Percentiles rank a stretch among this genome's conserved stretches.
Conservation (phyloP, 345 rosid genomes). For the Gossypium anomalum region DNA sequence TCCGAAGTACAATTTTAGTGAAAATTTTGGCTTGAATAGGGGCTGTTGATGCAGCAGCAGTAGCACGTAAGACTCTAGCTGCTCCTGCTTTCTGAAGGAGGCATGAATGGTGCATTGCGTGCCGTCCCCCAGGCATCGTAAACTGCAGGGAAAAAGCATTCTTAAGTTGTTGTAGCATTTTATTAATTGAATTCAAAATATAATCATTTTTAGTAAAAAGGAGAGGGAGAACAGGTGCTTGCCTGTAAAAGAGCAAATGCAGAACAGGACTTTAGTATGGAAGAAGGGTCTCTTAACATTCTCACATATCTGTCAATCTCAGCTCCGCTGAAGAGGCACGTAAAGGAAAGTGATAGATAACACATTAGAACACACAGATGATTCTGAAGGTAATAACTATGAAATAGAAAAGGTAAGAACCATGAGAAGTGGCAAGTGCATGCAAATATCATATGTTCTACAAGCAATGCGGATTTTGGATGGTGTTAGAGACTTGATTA, state of each 20-base stretch:
- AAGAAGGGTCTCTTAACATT: slow-evolving; percentile 63
- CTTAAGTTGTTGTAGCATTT: too few species aligned
- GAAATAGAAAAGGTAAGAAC: neutral
- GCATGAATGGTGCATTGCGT: neutral
- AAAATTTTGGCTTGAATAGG: slow-evolving; percentile 77
- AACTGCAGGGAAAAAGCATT: neutral
- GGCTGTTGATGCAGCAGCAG: slow-evolving; percentile 79
- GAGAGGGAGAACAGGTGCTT: slow-evolving; percentile 28
- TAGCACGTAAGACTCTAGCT: slow-evolving; percentile 69
- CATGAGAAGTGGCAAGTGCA: neutral
- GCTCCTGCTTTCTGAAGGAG: slow-evolving; percentile 73
- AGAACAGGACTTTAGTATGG: slow-evolving; percentile 65
- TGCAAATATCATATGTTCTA: neutral
- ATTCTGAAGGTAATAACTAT: neutral
- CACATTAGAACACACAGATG: neutral
- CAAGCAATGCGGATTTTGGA: neutral
- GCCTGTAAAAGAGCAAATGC: slow-evolving; percentile 66
- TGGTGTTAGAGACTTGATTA: neutral
- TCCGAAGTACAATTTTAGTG: slow-evolving; percentile 75
- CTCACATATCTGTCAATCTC: slow-evolving; percentile 73
- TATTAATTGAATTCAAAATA: neutral
- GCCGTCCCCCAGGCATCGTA: neutral
- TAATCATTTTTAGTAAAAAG: slow-evolving; percentile 18
- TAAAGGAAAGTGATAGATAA: neutral
- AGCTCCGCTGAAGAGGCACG: slow-evolving; percentile 46